Conservation (phyloP, 345 rosid species). For the Hevea brasiliensis region DNA sequence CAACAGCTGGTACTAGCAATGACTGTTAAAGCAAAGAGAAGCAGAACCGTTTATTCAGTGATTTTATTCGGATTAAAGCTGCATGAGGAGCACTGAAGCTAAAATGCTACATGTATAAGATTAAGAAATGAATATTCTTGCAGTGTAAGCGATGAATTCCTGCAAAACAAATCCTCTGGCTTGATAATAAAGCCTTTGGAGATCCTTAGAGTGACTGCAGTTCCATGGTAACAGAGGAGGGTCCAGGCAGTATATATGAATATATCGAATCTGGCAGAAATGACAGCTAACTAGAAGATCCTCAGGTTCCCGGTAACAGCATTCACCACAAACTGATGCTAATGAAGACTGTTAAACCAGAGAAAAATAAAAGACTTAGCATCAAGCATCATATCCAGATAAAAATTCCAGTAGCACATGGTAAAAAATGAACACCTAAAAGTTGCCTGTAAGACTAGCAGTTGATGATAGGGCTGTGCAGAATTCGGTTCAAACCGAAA, state of each 20-base stretch:
- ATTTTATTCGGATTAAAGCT: neutral
- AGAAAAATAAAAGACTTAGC: constrained; percentile 5
- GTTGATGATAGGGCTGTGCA: no score
- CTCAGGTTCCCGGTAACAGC: constrained; percentile 64
- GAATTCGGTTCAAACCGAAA: no score
- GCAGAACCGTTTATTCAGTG: neutral
- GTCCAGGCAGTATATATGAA: constrained; percentile 82
- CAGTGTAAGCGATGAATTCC: neutral
- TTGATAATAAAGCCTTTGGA: constrained; percentile 51
- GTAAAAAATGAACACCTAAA: neutral
- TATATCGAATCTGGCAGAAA: constrained; percentile 55
- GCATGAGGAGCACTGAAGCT: neutral
- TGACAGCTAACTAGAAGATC: constrained; percentile 74
- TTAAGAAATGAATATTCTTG: neutral
- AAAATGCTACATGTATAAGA: neutral
- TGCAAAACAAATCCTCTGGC: constrained; percentile 11
- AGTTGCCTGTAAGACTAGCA: neutral
- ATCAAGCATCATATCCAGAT: neutral
- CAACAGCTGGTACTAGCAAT: neutral
- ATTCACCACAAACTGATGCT: constrained; percentile 54
- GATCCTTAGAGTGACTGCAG: constrained; percentile 78
- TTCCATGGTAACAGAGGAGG: constrained; percentile 83
- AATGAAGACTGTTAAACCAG: constrained; percentile 39
- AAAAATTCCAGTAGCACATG: neutral
- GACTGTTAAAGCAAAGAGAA: neutral